phyloP scores from a whole-genome alignment of 768 basidiomycete genomes.

The Galerina sulciceps region DNA sequence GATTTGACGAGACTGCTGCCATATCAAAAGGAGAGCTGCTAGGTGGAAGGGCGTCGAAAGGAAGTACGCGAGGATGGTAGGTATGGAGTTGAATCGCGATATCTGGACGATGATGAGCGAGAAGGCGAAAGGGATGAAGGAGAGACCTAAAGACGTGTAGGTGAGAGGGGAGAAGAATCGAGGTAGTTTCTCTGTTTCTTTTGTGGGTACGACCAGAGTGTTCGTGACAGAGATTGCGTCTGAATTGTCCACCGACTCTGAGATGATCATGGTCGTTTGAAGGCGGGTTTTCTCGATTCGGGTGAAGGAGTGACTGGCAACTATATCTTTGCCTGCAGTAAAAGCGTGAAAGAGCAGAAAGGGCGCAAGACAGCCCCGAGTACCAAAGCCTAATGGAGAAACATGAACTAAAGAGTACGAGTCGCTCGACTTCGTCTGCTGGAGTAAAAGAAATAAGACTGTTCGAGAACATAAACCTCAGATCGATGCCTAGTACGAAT shows the following conservation, averaged over 20 bases:
- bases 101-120: conserved; percentile 10
- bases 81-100: conserved; percentile 13
- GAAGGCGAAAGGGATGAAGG: conserved; percentile 13
- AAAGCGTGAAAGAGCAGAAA: too few relatives aligned
- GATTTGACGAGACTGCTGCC: conserved; percentile 14
- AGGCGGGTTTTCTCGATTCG: too few relatives aligned
- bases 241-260: conserved; percentile 6
- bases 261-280: conserved; percentile 10
- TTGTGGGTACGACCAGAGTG: conserved; percentile 5
- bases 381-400: too few relatives aligned
- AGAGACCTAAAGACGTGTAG: conserved; percentile 12
- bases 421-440: too few relatives aligned
- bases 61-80: conserved; percentile 16
- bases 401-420: too few relatives aligned
- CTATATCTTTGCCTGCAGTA: too few relatives aligned
- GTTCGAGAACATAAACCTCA: too few relatives aligned
- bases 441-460: too few relatives aligned
- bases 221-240: conserved; percentile 12
- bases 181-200: conserved; percentile 9
- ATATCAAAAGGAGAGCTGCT: conserved; percentile 12
- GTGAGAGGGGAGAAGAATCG: conserved; percentile 13
- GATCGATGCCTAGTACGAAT: too few relatives aligned
- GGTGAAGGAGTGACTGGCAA: too few relatives aligned
- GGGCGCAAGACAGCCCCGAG: too few relatives aligned
- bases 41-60: conserved; percentile 17